Percentiles rank a stretch among this genome's conserved stretches.
Conservation (phyloP, 1,284 basidiomycete species). For the Ceratobasidium sp. region DNA sequence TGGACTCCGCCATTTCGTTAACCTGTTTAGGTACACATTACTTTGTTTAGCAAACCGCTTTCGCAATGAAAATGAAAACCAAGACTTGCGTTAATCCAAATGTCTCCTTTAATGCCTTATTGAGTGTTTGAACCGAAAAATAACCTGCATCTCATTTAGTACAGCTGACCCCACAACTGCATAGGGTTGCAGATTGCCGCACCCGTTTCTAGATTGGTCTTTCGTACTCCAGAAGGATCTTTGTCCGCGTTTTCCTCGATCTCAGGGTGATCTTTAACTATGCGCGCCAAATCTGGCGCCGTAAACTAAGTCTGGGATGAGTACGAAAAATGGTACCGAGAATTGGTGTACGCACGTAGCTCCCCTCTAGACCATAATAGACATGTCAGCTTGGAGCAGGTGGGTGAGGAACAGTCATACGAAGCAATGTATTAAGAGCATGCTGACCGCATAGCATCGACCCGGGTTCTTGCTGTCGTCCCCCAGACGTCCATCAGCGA, state of each 20-base stretch:
- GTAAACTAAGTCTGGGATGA: constrained; percentile 64
- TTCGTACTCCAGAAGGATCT: constrained; percentile 55
- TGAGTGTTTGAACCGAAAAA: constrained; percentile 85
- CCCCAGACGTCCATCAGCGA: too few species aligned
- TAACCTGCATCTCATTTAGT: constrained; percentile 61
- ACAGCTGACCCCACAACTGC: constrained; percentile 31
- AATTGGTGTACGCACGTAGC: constrained; percentile 61
- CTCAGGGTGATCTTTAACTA: constrained; percentile 75
- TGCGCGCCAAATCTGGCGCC: constrained; percentile 83
- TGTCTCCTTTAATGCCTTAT: constrained; percentile 75
- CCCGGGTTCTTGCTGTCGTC: constrained; percentile 63
- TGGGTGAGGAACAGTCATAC: constrained; percentile 48
- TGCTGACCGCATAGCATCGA: constrained; percentile 89
- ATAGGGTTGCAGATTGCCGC: constrained; percentile 38
- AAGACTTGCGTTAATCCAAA: constrained; percentile 75
- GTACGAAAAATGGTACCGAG: not conserved
- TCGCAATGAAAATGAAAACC: too few species aligned
- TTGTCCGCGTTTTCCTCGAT: constrained; percentile 58
- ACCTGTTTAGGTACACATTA: constrained; percentile 50
- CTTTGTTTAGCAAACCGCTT: too few species aligned
- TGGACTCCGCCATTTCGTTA: constrained; percentile 86
- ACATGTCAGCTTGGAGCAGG: not conserved
- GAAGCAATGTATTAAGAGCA: constrained; percentile 81
- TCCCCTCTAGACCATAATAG: constrained; percentile 60
- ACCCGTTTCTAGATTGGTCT: constrained; percentile 87